These are phyloP conservation scores for Paramecium pentaurelia DNA, from an alignment of 73 alveolate species.

Conservation along the genomic window DNA sequence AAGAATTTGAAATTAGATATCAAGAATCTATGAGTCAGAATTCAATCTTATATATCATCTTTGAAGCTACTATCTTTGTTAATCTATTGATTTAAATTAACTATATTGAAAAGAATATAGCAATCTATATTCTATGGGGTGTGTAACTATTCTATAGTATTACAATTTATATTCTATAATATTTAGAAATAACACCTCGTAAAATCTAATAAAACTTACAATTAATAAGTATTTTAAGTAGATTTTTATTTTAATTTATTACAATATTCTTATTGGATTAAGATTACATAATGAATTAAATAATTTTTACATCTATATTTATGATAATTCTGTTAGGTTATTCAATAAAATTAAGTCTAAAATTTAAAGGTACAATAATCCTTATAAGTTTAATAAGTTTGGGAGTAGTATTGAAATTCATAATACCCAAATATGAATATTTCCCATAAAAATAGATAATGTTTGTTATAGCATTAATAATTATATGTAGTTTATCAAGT, in stretches of 20 bases:
- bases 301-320: neutral
- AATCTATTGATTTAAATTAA: neutral
- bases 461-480: neutral
- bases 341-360: neutral
- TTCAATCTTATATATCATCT: neutral
- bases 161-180: neutral
- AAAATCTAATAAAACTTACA: neutral
- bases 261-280: neutral
- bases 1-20: neutral
- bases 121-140: neutral
- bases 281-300: neutral
- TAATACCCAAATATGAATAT: neutral
- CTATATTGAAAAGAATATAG: constrained; percentile 1
- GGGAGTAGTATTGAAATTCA: neutral
- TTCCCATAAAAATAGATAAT: neutral
- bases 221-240: neutral
- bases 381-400: neutral
- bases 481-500: neutral
- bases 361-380: neutral
- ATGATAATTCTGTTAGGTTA: neutral
- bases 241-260: neutral
- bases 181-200: neutral
- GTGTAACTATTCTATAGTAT: neutral
- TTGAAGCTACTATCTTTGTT: neutral
- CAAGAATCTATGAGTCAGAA: neutral